phyloP scores from a whole-genome alignment of 1,284 basidiomycete genomes.

The Ganoderma lingzhi region DNA sequence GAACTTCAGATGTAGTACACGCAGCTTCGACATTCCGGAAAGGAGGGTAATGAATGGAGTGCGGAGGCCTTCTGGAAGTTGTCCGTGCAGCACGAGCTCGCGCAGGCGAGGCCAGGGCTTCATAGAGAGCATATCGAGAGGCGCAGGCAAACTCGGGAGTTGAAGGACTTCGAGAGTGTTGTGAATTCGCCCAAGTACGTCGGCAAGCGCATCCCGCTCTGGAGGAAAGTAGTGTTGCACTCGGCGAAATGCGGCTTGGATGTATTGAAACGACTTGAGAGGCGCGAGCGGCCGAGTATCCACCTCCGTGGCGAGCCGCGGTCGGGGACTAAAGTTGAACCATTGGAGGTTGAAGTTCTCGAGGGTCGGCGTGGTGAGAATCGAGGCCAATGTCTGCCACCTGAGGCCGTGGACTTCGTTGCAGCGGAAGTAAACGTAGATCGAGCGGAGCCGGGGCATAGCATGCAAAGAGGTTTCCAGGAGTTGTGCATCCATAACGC shows the following conservation, averaged over 20 bases:
- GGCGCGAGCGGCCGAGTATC: not conserved
- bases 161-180: not conserved
- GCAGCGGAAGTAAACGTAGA: not conserved
- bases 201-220: not conserved
- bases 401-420: not conserved
- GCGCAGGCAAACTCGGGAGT: constrained; percentile 1
- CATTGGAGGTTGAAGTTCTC: not conserved
- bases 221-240: not conserved
- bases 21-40: not conserved
- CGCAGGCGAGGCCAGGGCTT: not conserved
- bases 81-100: constrained; percentile 1
- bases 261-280: not conserved
- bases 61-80: not conserved
- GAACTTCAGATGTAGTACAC: not conserved
- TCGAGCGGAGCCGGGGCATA: not conserved
- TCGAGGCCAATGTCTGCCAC: not conserved
- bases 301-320: not conserved
- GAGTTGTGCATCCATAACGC: not conserved
- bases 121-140: not conserved
- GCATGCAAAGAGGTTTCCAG: not conserved
- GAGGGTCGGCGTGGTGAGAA: not conserved
- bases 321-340: not conserved
- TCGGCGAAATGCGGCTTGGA: not conserved
- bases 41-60: not conserved
- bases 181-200: not conserved